Percentiles rank a stretch among this genome's conserved stretches.
Conservation (phyloP, 2,329 filamentous ascomycete species). For the Diplodia corticola region DNA sequence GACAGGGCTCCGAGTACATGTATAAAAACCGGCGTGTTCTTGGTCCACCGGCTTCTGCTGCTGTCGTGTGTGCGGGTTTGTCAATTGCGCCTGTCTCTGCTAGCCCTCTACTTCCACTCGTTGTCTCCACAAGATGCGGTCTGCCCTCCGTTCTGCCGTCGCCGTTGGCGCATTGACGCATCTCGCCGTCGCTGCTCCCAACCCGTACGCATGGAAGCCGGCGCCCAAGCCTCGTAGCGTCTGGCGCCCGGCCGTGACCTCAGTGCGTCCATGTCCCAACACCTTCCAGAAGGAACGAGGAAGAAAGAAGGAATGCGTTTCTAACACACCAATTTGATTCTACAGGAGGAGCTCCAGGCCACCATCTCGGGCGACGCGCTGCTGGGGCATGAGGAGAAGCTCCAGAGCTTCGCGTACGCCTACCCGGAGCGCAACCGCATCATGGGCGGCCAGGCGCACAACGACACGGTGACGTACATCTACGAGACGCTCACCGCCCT, state of each 20-base stretch:
- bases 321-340: neutral
- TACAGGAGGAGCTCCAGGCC: slow-evolving; percentile 36
- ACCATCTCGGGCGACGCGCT: slow-evolving; percentile 33
- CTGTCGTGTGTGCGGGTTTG: neutral
- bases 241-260: slow-evolving; percentile 8
- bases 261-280: neutral
- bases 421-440: slow-evolving; percentile 40
- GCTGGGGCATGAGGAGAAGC: slow-evolving; percentile 32
- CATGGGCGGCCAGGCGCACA: slow-evolving; percentile 41
- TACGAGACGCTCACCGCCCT: slow-evolving; percentile 35
- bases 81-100: neutral
- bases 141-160: neutral
- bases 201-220: slow-evolving; percentile 13
- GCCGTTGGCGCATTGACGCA: neutral
- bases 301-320: neutral
- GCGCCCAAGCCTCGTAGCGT: neutral
- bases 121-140: slow-evolving; percentile 4
- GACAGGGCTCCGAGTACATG: neutral
- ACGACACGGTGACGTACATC: slow-evolving; percentile 43
- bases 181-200: neutral
- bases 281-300: too few species aligned
- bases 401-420: slow-evolving; percentile 43
- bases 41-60: neutral
- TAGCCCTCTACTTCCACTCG: neutral
- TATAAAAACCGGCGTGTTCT: neutral